Evolutionary conservation across 164 flowering plant species (phyloP).

Genomic region (Magnolia changhungtana): DNA sequence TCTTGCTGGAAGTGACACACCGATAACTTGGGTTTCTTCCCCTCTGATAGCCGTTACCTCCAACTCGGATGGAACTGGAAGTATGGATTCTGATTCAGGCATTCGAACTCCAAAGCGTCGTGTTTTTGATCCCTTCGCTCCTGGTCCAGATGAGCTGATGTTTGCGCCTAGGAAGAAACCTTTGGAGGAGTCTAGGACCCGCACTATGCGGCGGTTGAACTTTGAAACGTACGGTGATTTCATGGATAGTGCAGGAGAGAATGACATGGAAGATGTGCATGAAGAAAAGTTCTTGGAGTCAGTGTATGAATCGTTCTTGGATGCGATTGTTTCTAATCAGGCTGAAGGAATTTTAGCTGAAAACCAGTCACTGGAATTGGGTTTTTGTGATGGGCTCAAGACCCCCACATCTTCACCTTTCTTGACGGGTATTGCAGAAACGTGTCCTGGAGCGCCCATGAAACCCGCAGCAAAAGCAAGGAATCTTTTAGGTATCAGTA

Average conservation of each 20-base stretch:
- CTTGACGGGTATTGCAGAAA: conserved; percentile 42
- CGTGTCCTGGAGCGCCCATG: conserved; percentile 68
- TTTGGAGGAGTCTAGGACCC: conserved; percentile 16
- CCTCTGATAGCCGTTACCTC: conserved; percentile 1
- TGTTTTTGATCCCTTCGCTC: conserved; percentile 75
- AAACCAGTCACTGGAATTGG: conserved; percentile 4
- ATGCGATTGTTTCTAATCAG: conserved; percentile 37
- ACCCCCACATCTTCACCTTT: conserved; percentile 38
- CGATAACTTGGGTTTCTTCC: conserved; percentile 25
- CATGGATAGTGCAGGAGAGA: neutral
- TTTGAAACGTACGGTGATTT: conserved; percentile 21
- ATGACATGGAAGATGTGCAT: conserved; percentile 20
- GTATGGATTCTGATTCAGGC: conserved; percentile 14
- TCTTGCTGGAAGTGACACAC: conserved; percentile 24
- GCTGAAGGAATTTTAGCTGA: conserved; percentile 30
- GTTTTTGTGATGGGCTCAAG: conserved; percentile 19
- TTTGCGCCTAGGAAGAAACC: conserved; percentile 54
- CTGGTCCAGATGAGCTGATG: conserved; percentile 50
- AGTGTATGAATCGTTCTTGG: conserved; percentile 40
- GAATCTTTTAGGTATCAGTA: conserved; percentile 18
- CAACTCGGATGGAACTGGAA: conserved; percentile 5
- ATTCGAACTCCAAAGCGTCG: conserved; percentile 48
- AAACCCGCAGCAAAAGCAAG: conserved; percentile 30
- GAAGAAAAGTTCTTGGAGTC: conserved; percentile 44
- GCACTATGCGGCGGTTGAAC: conserved; percentile 33